A percentile compares a stretch with the other conserved stretches of the same genome.
These are phyloP conservation scores for Xanthoceras sorbifolium DNA, from an alignment of 345 rosid species.

Conservation along the genomic window DNA sequence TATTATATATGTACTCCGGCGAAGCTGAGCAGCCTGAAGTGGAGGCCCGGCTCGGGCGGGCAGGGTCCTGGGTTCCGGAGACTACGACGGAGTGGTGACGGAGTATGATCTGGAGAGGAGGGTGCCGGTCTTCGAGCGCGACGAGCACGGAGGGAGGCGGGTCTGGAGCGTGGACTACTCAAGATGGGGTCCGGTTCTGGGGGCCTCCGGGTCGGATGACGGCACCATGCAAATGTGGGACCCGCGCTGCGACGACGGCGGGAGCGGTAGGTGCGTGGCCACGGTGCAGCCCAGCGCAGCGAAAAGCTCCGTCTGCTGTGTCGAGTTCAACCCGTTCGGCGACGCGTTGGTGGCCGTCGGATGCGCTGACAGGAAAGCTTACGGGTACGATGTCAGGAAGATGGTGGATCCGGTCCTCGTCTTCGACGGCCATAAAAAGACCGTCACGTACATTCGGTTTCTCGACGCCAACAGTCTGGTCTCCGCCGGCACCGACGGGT, in stretches of 20 bases:
- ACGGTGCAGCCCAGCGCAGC: constrained; percentile 50
- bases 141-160: constrained; percentile 91
- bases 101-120: constrained; percentile 75
- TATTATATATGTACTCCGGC: constrained; percentile 82
- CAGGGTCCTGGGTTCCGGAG: constrained; percentile 77
- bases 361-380: constrained; percentile 71
- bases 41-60: constrained; percentile 64
- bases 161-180: constrained; percentile 92
- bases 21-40: constrained; percentile 76
- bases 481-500: constrained; percentile 69
- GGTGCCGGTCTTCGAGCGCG: constrained; percentile 73
- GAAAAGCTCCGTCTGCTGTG: constrained; percentile 60
- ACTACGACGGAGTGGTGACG: constrained; percentile 87
- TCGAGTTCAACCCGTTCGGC: constrained; percentile 72
- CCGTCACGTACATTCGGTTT: constrained; percentile 71
- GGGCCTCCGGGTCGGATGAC: constrained; percentile 93
- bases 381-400: constrained; percentile 65
- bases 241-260: constrained; percentile 45
- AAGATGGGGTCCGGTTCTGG: constrained; percentile 41
- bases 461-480: constrained; percentile 43
- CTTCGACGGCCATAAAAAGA: constrained; percentile 64
- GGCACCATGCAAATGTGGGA: constrained; percentile 96
- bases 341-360: constrained; percentile 60
- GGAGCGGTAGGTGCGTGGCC: constrained; percentile 47
- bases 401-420: constrained; percentile 42